Conservation (phyloP, 2,329 filamentous ascomycete species). For the Didymella keratinophila region DNA sequence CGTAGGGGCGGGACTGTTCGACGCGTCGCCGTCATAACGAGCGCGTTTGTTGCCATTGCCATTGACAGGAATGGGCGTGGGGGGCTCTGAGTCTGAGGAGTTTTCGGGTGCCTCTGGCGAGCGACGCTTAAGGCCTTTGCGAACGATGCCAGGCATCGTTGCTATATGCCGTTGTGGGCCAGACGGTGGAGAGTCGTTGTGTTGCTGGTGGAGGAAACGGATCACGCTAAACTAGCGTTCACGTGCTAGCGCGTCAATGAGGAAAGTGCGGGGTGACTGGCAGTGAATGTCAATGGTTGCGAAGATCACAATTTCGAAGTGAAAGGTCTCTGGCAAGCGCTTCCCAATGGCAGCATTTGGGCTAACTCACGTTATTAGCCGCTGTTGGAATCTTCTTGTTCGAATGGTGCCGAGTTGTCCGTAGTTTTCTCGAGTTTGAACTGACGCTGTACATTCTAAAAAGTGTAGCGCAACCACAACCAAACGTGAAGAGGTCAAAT, state of each 20-base stretch:
- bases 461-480: too few species aligned
- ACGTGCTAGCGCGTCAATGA: slow-evolving; percentile 25
- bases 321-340: too few species aligned
- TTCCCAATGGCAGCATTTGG: too few species aligned
- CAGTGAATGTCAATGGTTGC: background rate
- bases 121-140: slow-evolving; percentile 35
- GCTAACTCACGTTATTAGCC: too few species aligned
- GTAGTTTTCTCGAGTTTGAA: too few species aligned
- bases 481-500: too few species aligned
- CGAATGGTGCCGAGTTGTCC: too few species aligned
- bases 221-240: slow-evolving; percentile 9
- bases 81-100: slow-evolving; percentile 27
- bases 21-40: slow-evolving; percentile 43
- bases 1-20: slow-evolving; percentile 20
- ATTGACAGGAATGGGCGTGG: slow-evolving; percentile 30
- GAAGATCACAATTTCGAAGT: too few species aligned
- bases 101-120: slow-evolving; percentile 31
- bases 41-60: slow-evolving; percentile 50
- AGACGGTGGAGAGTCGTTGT: background rate
- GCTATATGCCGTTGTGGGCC: slow-evolving; percentile 1
- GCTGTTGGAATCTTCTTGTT: too few species aligned
- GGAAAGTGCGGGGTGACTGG: slow-evolving; percentile 1
- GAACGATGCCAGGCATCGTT: slow-evolving; percentile 41
- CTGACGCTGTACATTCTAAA: too few species aligned
- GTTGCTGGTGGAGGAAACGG: background rate